Conservation (phyloP, 225 moss, liverwort and hornwort species). For the Neckera pumila region DNA sequence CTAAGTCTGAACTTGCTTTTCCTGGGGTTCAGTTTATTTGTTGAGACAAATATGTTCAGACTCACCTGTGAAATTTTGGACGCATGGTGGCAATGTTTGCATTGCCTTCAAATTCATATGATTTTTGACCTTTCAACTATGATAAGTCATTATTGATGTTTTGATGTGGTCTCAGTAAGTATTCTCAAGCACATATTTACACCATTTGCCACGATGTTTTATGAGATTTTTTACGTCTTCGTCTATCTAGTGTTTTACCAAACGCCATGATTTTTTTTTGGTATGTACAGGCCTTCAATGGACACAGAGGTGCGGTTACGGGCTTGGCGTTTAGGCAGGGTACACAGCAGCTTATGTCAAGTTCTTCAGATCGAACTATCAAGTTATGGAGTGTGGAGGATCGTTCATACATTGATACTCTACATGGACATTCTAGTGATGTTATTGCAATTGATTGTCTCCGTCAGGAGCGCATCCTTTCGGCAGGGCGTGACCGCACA, state of each 20-base stretch:
- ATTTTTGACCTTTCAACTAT: neutral
- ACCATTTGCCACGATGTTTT: neutral
- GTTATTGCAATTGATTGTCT: constrained; percentile 84
- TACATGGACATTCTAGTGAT: constrained; percentile 90
- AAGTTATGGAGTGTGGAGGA: constrained; percentile 98
- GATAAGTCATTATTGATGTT: neutral
- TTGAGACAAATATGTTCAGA: neutral
- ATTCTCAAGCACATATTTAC: neutral
- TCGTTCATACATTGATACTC: constrained; percentile 85
- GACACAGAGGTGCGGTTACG: constrained; percentile 91
- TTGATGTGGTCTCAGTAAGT: neutral
- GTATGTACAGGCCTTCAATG: constrained; percentile 62
- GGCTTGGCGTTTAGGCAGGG: constrained; percentile 87
- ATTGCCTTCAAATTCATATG: neutral
- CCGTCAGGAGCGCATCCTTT: constrained; percentile 89
- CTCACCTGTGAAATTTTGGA: neutral
- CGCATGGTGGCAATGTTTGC: neutral
- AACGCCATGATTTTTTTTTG: neutral
- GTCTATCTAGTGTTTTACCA: neutral
- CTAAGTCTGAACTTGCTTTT: neutral
- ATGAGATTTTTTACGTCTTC: neutral
- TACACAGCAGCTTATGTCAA: constrained; percentile 92
- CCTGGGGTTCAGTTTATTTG: neutral
- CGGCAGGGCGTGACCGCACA: constrained; percentile 93
- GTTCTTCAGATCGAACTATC: constrained; percentile 74